Percentiles rank a stretch among this genome's conserved stretches.
These are phyloP conservation scores for Rubus idaeus DNA, from an alignment of 306 rosid species.

Conservation along the genomic window DNA sequence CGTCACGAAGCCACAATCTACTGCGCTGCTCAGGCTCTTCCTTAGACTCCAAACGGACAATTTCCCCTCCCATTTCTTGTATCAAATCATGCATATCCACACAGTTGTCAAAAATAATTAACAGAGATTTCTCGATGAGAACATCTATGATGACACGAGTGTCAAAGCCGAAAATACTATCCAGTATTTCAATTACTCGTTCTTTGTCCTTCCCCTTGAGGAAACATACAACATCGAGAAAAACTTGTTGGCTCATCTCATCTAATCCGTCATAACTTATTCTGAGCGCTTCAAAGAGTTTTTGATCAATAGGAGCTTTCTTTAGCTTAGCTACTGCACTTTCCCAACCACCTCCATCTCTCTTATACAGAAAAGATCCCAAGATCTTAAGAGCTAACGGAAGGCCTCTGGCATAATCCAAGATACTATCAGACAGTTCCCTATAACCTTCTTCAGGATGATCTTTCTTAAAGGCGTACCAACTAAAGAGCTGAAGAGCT, in stretches of 20 bases:
- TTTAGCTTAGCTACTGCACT: not conserved
- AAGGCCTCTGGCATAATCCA: not conserved
- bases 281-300: not conserved
- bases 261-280: conserved; percentile 5
- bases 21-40: not conserved
- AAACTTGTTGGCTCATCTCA: not conserved
- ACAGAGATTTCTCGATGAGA: conserved; percentile 4
- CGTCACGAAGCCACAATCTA: conserved; percentile 3
- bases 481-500: conserved; percentile 12
- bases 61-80: conserved; percentile 11
- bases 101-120: not conserved
- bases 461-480: not conserved
- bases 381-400: conserved; percentile 1
- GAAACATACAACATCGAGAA: conserved; percentile 14
- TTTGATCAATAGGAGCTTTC: not conserved
- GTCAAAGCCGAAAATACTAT: too few species aligned
- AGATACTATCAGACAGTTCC: not conserved
- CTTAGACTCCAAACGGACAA: conserved; percentile 16
- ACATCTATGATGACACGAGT: not conserved
- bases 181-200: not conserved
- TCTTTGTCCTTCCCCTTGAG: not conserved
- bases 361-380: not conserved
- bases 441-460: not conserved
- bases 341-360: not conserved
- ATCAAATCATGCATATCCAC: conserved; percentile 15